Evolutionary conservation across 345 rosid species (phyloP), one percentile per base, ranked within the genome.

Genomic region (Erucastrum elatum): DNA sequence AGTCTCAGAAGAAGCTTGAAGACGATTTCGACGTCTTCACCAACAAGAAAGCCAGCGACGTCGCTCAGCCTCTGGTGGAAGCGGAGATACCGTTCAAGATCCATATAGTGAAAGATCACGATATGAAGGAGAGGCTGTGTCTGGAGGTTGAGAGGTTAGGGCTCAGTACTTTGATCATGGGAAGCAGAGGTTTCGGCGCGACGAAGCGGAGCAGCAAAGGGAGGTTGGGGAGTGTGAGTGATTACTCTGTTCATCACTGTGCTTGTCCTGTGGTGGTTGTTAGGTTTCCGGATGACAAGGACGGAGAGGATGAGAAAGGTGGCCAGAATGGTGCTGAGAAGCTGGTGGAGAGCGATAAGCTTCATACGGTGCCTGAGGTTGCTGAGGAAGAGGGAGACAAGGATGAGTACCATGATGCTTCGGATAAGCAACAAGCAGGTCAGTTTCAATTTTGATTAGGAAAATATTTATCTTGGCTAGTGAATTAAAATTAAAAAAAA

Each of bases 51-150:
- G 87, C 88, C 6, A 87, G 85, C 39, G 92, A 90, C 25, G 82
- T 93, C 55, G 90, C 97, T 17, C 84, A 83, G 79, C 97, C 94
- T 2, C 76, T 93, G 25, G 88, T 85, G 13, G 92, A 93, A 34
- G 91, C 86, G 30, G 82, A 84, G 9, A 81, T 90, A 9, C 89
- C 96, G 55, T 90, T 88, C 77, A 92, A 90, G 87, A 86, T 90
- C 33, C 97, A 89, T 17, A 87, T 92, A 5, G 96, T 92, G 65
- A 90, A 89, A 80, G 96, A 90, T 73, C 97, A 92, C 26, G 97
- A 92, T 76, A 90, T 92, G 97, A 90, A 89, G 88, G 97, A 92
- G 84, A 81, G 96, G 76, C 82, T 92, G 26, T 92, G 97, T 74
- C 76, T 92, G 84, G 97, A 90, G 82, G 96, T 90, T 33, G 97